Evolutionary conservation across 345 rosid species (phyloP).

Genomic region (Eucalyptus curtisii): DNA sequence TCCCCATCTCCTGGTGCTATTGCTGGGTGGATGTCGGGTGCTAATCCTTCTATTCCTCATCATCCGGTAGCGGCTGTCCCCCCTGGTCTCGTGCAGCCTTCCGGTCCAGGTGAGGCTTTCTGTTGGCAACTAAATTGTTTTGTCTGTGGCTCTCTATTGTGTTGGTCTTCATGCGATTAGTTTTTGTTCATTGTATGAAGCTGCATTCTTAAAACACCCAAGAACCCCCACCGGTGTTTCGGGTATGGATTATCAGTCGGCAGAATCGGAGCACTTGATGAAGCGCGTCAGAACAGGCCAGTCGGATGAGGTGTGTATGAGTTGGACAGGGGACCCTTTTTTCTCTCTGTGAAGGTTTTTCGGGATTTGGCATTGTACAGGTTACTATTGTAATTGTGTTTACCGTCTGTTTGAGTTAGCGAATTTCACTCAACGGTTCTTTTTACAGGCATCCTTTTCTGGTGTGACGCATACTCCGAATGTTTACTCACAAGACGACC

Average conservation of each 20-base stretch:
- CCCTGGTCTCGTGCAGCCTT: constrained; percentile 26
- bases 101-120: constrained; percentile 21
- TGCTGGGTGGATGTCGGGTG: constrained; percentile 70
- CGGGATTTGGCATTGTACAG: background rate
- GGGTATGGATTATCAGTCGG: constrained; percentile 61
- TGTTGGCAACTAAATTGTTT: background rate
- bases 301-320: constrained; percentile 36
- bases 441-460: constrained; percentile 22
- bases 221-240: constrained; percentile 42
- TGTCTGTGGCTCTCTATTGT: background rate
- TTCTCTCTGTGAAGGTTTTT: background rate
- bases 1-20: constrained; percentile 56
- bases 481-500: constrained; percentile 36
- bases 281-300: constrained; percentile 41
- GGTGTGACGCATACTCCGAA: constrained; percentile 37
- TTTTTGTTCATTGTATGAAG: constrained; percentile 11
- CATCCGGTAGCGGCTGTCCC: constrained; percentile 36
- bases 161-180: background rate
- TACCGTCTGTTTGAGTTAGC: background rate
- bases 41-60: constrained; percentile 32
- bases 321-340: background rate
- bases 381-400: background rate
- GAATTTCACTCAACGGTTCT: background rate
- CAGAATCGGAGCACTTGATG: constrained; percentile 65
- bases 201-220: constrained; percentile 29